These are phyloP conservation scores for Leptographium lundbergii DNA, from an alignment of 2,329 filamentous ascomycete genomes.

Conservation along the genomic window DNA sequence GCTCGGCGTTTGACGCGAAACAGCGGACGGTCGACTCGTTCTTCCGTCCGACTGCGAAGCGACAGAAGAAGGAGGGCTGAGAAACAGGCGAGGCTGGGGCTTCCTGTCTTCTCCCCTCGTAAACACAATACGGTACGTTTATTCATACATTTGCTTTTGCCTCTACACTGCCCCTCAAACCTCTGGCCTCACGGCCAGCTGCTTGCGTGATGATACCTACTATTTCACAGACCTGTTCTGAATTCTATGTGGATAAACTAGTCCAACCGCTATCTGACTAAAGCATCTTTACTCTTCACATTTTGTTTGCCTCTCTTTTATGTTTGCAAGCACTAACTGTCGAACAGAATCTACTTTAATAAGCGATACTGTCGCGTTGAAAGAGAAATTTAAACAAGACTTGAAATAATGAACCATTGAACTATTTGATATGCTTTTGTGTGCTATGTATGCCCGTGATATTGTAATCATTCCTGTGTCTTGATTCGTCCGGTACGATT, in stretches of 20 bases:
- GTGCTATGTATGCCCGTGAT: neutral
- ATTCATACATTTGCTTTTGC: slow-evolving; percentile 2
- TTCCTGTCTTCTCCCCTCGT: neutral
- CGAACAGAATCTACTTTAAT: neutral
- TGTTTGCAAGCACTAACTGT: slow-evolving; percentile 4
- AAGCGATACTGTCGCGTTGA: neutral
- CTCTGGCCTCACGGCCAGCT: slow-evolving; percentile 13
- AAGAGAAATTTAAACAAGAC: neutral
- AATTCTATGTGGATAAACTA: slow-evolving; percentile 60
- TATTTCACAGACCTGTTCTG: slow-evolving; percentile 77
- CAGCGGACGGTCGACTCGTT: slow-evolving; percentile 70
- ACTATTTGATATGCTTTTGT: neutral
- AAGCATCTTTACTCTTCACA: slow-evolving; percentile 1
- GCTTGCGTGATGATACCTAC: slow-evolving; percentile 54
- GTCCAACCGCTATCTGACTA: slow-evolving; percentile 74
- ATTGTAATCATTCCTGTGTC: too few relatives aligned
- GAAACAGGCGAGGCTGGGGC: neutral
- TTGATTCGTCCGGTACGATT: too few relatives aligned
- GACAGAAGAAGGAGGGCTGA: slow-evolving; percentile 24
- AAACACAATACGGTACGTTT: slow-evolving; percentile 21
- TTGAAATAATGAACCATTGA: too few relatives aligned
- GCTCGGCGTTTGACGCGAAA: slow-evolving; percentile 57
- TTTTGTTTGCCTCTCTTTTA: neutral
- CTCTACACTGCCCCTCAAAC: slow-evolving; percentile 6
- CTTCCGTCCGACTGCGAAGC: slow-evolving; percentile 42